phyloP scores from a whole-genome alignment of 148 eudicot species.

The Silene conica region DNA sequence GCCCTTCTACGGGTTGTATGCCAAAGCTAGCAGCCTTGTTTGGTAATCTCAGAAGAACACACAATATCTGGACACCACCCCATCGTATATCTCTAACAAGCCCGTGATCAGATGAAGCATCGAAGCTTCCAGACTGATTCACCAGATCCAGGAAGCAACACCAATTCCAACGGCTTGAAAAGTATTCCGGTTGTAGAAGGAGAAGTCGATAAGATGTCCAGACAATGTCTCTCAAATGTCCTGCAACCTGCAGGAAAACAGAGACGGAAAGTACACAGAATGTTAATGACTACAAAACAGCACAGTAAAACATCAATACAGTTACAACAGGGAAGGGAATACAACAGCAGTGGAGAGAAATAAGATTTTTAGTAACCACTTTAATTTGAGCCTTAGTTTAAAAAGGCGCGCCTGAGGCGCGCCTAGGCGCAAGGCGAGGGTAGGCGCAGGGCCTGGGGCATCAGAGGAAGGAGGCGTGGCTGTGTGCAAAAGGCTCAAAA shows the following conservation, averaged over 20 bases:
- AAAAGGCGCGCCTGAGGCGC: too few species aligned
- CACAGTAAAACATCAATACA: not conserved
- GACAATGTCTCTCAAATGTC: conserved; percentile 42
- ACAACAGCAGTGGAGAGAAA: not conserved
- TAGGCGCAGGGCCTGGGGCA: too few species aligned
- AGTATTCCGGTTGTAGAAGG: conserved; percentile 45
- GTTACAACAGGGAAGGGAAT: not conserved
- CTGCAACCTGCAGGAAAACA: conserved; percentile 36
- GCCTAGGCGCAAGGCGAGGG: too few species aligned
- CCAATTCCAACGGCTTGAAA: conserved; percentile 81
- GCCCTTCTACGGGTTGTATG: conserved; percentile 47
- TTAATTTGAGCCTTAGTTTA: not conserved
- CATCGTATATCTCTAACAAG: conserved; percentile 56
- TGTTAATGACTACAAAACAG: not conserved
- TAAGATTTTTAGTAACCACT: not conserved
- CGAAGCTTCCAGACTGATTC: conserved; percentile 33
- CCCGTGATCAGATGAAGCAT: conserved; percentile 27
- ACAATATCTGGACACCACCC: conserved; percentile 65
- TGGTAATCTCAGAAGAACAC: conserved; percentile 52
- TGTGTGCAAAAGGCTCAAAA: too few species aligned
- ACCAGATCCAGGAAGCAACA: conserved; percentile 64
- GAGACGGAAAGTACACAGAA: not conserved
- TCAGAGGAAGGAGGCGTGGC: too few species aligned
- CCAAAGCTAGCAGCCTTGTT: conserved; percentile 47
- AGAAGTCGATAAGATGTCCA: conserved; percentile 76